Evolutionary conservation across 2,329 filamentous ascomycete genomes (phyloP).

Genomic region (Coniochaeta pulveracea): DNA sequence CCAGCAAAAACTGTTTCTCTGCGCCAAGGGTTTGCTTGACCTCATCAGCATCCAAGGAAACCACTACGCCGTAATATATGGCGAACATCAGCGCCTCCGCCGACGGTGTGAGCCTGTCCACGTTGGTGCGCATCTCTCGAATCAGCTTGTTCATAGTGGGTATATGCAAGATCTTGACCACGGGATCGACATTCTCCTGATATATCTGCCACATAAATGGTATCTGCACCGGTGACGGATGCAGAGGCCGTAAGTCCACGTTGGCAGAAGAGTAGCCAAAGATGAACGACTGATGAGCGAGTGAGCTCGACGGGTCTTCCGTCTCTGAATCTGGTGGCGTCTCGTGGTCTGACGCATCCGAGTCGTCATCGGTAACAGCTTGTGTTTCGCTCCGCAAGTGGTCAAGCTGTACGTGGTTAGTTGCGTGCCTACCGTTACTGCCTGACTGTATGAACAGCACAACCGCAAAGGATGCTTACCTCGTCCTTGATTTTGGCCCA

Average conservation of each 20-base stretch:
- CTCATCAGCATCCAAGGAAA: conserved; percentile 48
- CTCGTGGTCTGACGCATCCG: conserved; percentile 50
- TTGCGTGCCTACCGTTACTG: not conserved
- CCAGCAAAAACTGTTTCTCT: conserved; percentile 31
- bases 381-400: conserved; percentile 38
- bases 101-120: conserved; percentile 42
- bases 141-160: conserved; percentile 54
- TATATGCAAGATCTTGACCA: conserved; percentile 61
- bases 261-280: conserved; percentile 63
- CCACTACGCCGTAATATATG: conserved; percentile 47
- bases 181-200: conserved; percentile 62
- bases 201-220: conserved; percentile 59
- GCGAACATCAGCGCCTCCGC: conserved; percentile 54
- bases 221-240: conserved; percentile 55
- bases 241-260: conserved; percentile 52
- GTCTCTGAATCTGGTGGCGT: conserved; percentile 36
- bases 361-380: conserved; percentile 36
- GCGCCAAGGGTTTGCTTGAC: conserved; percentile 39
- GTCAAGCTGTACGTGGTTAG: conserved; percentile 20
- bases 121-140: conserved; percentile 46
- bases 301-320: conserved; percentile 16
- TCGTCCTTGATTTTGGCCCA: conserved; percentile 69
- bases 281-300: conserved; percentile 60
- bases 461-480: conserved; percentile 25
- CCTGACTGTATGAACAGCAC: conserved; percentile 1